Evolutionary conservation across 2,329 filamentous ascomycete species (phyloP), one percentile per base, ranked within the genome.

Genomic region (Zymoseptoria pseudotritici): DNA sequence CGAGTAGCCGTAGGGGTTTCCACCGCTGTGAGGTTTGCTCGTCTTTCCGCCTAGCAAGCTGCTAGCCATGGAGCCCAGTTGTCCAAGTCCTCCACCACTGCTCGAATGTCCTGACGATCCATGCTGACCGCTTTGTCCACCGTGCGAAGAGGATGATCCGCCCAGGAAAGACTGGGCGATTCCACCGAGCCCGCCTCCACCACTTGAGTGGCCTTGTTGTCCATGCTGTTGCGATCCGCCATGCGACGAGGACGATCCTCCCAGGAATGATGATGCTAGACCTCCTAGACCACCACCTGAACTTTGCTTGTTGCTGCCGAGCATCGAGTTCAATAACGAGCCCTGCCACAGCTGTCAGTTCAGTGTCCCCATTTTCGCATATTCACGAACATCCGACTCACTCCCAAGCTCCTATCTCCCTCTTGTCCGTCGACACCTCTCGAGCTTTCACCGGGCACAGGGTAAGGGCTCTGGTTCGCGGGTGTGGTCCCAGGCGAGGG

Each of bases 401-500:
- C 70, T 46, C 67, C 67, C 56, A 72, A 62, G 53, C 69, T 64
- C 55, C 70, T 66, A 55, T 73, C 71, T 54, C 67, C 57, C 52
- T 69, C 69, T 61, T 67, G 61, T 50, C 67, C 70, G 24, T 65
- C 66, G 53, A 66, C 59, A 7, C 67, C 70, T 56, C 70, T 63
- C 20, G 63, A 65, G 20, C 64, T 64, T 50, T 61, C 66, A 56
- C 58, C 60, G 50, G 74, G 74, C 55, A 63, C 65, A 52, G 66
- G 60, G 59, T 74, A 75, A 19, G 74, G 74, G 57, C 70, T 71
- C 29, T 67, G 66, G 26, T 66, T 64, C 46, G 70, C 72, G 52
- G 74, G 74, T 53, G 74, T 76, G 50, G 65, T 66, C 54, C 72
- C 71, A 20, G 73, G 72, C 11, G 72, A 74, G 22, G 73, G 73